Percentiles rank a stretch among this genome's conserved stretches.
Conservation (phyloP, 352 stramenopile species). For the Phytophthora lateralis region DNA sequence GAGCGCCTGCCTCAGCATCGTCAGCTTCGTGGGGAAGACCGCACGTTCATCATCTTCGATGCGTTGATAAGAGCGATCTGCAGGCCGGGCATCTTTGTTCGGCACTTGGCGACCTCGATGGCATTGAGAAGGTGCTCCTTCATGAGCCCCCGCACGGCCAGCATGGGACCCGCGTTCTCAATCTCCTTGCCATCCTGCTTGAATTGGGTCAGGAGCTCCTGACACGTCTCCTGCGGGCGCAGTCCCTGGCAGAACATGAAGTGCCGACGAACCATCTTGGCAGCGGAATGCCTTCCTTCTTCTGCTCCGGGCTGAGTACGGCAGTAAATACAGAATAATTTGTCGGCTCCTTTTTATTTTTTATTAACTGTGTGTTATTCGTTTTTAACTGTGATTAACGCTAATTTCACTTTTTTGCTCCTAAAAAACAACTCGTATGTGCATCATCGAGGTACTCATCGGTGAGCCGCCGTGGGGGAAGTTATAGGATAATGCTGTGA, state of each 20-base stretch:
- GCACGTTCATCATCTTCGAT: constrained; percentile 61
- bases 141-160: constrained; percentile 63
- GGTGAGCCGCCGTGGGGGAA: too few relatives aligned
- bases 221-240: constrained; percentile 61
- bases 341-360: too few relatives aligned
- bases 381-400: too few relatives aligned
- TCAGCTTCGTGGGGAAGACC: constrained; percentile 61
- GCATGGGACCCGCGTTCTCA: constrained; percentile 66
- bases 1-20: constrained; percentile 57
- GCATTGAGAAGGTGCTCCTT: constrained; percentile 58
- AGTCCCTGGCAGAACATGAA: constrained; percentile 89
- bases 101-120: constrained; percentile 54
- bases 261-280: too few relatives aligned
- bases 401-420: too few relatives aligned
- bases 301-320: too few relatives aligned
- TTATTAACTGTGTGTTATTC: too few relatives aligned
- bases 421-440: too few relatives aligned
- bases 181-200: constrained; percentile 38
- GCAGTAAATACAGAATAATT: too few relatives aligned
- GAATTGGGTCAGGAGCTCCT: constrained; percentile 34
- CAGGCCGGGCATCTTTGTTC: constrained; percentile 54
- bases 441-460: too few relatives aligned
- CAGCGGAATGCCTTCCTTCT: too few relatives aligned
- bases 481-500: too few relatives aligned
- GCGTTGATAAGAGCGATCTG: constrained; percentile 82